Conservation (phyloP, 495 filamentous ascomycete genomes). For the Trichoderma asperelloides region DNA sequence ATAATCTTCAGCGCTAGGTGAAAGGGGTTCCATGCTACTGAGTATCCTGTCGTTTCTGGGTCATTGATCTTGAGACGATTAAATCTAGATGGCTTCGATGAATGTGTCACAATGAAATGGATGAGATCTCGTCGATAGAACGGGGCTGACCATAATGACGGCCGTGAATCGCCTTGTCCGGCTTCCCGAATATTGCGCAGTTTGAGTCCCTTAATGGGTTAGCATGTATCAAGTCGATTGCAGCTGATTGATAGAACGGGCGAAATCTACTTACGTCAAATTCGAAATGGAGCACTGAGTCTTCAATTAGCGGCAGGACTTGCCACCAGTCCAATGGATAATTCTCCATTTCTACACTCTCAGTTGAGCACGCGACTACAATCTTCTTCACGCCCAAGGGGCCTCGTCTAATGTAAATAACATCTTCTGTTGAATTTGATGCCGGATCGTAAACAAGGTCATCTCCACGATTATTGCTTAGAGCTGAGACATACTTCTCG, state of each 20-base stretch:
- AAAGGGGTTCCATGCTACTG: neutral
- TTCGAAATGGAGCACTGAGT: neutral
- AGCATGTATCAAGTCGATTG: neutral
- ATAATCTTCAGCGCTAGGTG: neutral
- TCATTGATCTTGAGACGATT: neutral
- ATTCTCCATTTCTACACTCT: neutral
- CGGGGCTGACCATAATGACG: neutral
- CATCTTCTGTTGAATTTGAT: neutral
- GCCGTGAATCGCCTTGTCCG: neutral
- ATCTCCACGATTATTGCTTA: neutral
- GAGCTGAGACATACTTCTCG: neutral
- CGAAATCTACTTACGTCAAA: neutral
- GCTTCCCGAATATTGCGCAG: neutral
- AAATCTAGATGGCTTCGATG: neutral
- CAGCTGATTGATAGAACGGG: neutral
- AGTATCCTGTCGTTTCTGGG: neutral
- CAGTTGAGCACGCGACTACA: neutral
- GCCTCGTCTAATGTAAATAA: neutral
- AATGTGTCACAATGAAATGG: neutral
- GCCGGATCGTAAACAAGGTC: neutral
- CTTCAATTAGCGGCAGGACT: neutral
- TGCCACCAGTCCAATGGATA: neutral
- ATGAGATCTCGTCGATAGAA: neutral
- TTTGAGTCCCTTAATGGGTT: neutral
- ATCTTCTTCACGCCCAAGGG: neutral